These are phyloP conservation scores for Liquidambar formosana DNA, from an alignment of 164 flowering plant species.

Conservation along the genomic window DNA sequence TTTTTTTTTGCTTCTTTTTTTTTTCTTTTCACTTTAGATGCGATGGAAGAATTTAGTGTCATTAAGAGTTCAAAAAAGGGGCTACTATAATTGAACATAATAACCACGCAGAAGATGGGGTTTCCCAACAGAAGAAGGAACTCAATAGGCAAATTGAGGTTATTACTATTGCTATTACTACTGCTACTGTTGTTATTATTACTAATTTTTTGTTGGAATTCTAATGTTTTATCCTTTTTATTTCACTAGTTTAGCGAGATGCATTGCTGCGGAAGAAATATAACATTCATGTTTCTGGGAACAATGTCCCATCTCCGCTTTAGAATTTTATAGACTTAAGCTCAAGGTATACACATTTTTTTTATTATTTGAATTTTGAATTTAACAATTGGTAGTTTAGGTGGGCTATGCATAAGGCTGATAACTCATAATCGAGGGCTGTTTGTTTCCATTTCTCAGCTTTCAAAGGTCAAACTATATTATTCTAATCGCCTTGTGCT, in stretches of 20 bases:
- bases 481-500: background rate
- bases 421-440: background rate
- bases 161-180: background rate
- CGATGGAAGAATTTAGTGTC: constrained; percentile 70
- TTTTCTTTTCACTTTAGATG: no score
- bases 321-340: constrained; percentile 59
- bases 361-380: background rate
- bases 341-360: constrained; percentile 62
- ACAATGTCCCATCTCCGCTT: constrained; percentile 75
- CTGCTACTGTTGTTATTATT: background rate
- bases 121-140: constrained; percentile 48
- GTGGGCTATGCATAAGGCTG: background rate
- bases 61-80: constrained; percentile 53
- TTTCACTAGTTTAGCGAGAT: constrained; percentile 51
- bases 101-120: constrained; percentile 20
- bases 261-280: constrained; percentile 66
- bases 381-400: background rate
- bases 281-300: constrained; percentile 73
- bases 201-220: background rate
- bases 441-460: background rate
- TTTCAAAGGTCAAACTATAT: background rate
- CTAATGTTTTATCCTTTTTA: background rate
- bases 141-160: constrained; percentile 75
- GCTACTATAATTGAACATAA: constrained; percentile 23
- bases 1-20: constrained; percentile 9